Base-by-base conservation (phyloP, 768 basidiomycete species). In the Krasilnikovozyma curviuscula region DNA sequence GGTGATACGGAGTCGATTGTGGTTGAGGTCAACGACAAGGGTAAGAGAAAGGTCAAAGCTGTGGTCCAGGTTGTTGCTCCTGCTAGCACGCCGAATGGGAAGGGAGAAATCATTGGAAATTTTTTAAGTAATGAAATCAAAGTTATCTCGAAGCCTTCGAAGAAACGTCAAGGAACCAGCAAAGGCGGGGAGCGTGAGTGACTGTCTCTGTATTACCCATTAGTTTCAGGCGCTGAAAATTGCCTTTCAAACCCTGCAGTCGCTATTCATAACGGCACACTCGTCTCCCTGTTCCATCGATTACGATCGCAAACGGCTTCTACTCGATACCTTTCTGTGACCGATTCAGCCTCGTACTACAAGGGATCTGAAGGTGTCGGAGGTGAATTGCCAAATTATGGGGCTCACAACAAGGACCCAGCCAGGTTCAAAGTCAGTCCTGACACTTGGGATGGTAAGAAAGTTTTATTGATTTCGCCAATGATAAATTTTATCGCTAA, bases 121-220 rank as follows among this genome's bases (percentile, higher is more conserved):
- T 95, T 95, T 68, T 79, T 83, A 37, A 84, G 83, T 55, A 79
- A 81, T 39, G 78, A 88, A n/a, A 95, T 97, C 71, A 89, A 88
- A 65, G 84, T 97, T 59, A 95, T 97, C 67, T 85, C 82, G 67
- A 97, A 95, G 65, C 91, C 91, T 4, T 85, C 83, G 69, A 93
- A 95, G 72, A 93, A 93, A 73, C 7, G 35, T 37, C 18, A n/a
- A n/a, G n/a, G 35, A 4, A 37, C 18, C 35, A 37, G 35, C 35
- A 37, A 37, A 23, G 10, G 18, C 7, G 35, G 18, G 7, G 35
- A 37, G 7, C 18, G 35, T 37, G 35, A 12, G 35, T 5, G 24
- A 10, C 10, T 10, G 33, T 12, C 35, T 7, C 30, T 40, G 21
- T 29, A 27, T 12, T 21, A 21, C 39, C 23, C 14, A 46, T 7